phyloP scores from a whole-genome alignment of 176 grass and related monocot species.

The Chloris gayana region DNA sequence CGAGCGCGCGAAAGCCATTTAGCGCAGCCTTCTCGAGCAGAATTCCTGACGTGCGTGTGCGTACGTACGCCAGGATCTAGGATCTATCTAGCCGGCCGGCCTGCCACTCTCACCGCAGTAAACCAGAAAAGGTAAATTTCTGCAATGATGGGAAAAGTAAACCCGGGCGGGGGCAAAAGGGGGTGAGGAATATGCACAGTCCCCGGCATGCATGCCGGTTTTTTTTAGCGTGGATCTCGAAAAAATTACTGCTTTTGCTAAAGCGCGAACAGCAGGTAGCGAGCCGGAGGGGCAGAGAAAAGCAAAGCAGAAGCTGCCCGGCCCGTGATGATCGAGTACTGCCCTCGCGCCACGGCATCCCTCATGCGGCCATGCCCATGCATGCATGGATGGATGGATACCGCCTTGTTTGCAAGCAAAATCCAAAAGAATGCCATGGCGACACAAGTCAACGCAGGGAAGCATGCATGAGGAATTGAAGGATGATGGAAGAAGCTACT shows the following conservation, averaged over 20 bases:
- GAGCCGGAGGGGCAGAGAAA: slow-evolving; percentile 2
- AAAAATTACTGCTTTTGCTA: slow-evolving; percentile 72
- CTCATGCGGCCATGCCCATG: slow-evolving; percentile 24
- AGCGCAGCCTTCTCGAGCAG: not conserved
- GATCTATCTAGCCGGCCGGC: slow-evolving; percentile 6
- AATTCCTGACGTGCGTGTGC: not conserved
- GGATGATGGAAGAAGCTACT: no score
- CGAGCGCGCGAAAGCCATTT: not conserved
- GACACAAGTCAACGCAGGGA: not conserved
- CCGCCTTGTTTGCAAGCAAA: not conserved
- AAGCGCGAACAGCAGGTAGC: slow-evolving; percentile 16
- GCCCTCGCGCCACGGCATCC: not conserved
- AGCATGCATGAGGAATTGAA: no score
- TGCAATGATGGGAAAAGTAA: slow-evolving; percentile 76
- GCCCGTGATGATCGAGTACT: slow-evolving; percentile 41
- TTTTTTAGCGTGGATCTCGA: slow-evolving; percentile 89
- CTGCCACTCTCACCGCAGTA: slow-evolving; percentile 58
- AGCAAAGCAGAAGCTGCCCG: slow-evolving; percentile 57
- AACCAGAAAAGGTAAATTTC: slow-evolving; percentile 69
- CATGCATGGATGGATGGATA: not conserved
- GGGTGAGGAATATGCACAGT: slow-evolving; percentile 42
- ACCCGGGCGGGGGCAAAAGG: slow-evolving; percentile 57
- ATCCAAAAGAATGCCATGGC: not conserved
- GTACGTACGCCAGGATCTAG: not conserved
- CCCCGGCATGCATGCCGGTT: slow-evolving; percentile 28